phyloP scores from a whole-genome alignment of 2,329 filamentous ascomycete genomes.

The Clonostachys solani region DNA sequence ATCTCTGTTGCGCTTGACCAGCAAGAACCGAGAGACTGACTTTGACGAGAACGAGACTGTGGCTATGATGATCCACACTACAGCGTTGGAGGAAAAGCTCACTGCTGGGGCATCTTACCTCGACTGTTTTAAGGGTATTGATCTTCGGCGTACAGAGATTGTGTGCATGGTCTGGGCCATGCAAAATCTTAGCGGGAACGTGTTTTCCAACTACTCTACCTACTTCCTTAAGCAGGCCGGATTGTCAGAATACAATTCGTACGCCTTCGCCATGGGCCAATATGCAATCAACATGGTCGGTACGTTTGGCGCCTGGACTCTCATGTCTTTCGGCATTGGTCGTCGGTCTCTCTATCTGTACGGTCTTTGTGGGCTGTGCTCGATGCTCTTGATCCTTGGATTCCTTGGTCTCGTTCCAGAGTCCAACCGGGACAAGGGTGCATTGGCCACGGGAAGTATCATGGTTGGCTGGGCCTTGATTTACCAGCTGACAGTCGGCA shows the following conservation, averaged over 20 bases:
- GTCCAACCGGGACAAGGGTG: conserved; percentile 51
- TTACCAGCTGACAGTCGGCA: conserved; percentile 85
- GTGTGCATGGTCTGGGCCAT: conserved; percentile 62
- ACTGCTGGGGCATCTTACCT: conserved; percentile 70
- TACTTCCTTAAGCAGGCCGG: conserved; percentile 60
- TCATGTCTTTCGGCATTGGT: conserved; percentile 73
- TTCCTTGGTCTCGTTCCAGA: conserved; percentile 74
- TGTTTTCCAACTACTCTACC: conserved; percentile 62
- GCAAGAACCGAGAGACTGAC: conserved; percentile 56
- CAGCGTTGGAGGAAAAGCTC: conserved; percentile 72
- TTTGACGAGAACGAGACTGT: conserved; percentile 82
- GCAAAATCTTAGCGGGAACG: conserved; percentile 59
- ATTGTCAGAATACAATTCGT: conserved; percentile 44
- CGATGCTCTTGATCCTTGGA: conserved; percentile 78
- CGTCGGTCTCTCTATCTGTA: conserved; percentile 73
- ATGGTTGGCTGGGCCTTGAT: conserved; percentile 80
- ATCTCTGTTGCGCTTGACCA: conserved; percentile 62
- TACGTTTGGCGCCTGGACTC: conserved; percentile 75
- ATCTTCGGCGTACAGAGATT: conserved; percentile 72
- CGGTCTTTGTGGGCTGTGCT: conserved; percentile 68
- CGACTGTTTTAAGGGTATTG: conserved; percentile 79
- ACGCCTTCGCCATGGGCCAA: conserved; percentile 59
- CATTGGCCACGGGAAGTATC: conserved; percentile 77
- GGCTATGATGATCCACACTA: conserved; percentile 91
- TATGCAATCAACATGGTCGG: conserved; percentile 74